Base-by-base conservation (phyloP, 805 yeast species). In the Kodamaea sagamina region DNA sequence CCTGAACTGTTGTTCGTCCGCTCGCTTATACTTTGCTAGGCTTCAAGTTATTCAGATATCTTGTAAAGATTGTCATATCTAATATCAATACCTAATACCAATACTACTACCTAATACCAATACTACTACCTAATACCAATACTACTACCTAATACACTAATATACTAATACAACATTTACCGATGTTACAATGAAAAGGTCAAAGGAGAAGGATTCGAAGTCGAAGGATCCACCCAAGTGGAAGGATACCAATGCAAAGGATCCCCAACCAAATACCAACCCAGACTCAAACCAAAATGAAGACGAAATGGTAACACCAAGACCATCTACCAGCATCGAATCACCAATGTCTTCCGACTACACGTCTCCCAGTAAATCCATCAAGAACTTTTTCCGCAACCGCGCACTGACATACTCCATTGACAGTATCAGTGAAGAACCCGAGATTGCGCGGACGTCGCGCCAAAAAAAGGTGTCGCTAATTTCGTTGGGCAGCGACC, bases 331-430 rank as follows among this genome's bases (percentile, higher is more conserved):
- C 3, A 29, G 34, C 19, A 17, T 13, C 3, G 41, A 38, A 10
- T 32, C 32, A 32, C 41, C 41, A 4, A 5, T 40, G 10, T 18
- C 43, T 5, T 40, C 42, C 8, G 60, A 52, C 16, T 47, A 53
- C 34, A 44, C 58, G 9, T 58, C 64, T 11, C 66, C 67, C 4
- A 47, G 58, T 24, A 62, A 59, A 43, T 52, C 63, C 10, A 50
- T 62, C 18, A 54, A 54, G 28, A 51, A 47, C 38, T 48, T 59
- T 32, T 61, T 60, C 48, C 52, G 52, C 26, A 54, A 55, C 39
- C 46, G 58, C 22, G 46, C 49, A 9, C 60, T 65, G 4, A 35
- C 52, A 10, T 53, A 55, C 36, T 59, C 64, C 11, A 48, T 54
- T 10, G 63, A 58, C 11, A 55, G 59, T 34, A 49, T 55, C 17